Evolutionary conservation across 2,329 filamentous ascomycete genomes (phyloP), one percentile per base, ranked within the genome.

Genomic region (Magnaporthiopsis poae): DNA sequence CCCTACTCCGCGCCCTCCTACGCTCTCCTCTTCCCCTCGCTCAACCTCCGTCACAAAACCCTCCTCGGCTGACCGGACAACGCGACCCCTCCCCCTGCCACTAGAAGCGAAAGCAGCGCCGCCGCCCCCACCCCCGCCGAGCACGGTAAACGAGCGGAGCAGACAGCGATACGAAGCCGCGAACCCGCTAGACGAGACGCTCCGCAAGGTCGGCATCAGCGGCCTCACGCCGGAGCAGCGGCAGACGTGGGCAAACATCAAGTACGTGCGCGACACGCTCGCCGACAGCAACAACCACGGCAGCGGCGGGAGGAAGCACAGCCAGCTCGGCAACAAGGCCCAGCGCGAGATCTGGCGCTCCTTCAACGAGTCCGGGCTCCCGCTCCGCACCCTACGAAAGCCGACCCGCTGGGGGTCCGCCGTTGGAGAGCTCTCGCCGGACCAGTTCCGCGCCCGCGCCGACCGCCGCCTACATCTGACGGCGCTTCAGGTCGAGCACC

Each of bases 301-400:
- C 39, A 64, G 35, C 56, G 66, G 69, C 39, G 64, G 68, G 56
- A 65, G 63, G 60, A 33, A 60, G 31, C 9, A 25, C 13, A 33
- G 60, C 31, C 70, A 67, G 27, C 72, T 75, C 39, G 72, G 74
- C 1, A 77, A 78, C 73, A 85, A 85, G 74, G 75, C 80, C 33
- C 81, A 85, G 72, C 81, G 81, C 71, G 84, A 86, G 71, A 81
- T 84, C 72, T 87, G 84, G 84, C 84, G 84, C 74, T 76, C 78
- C 62, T 77, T 85, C 69, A 80, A 79, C 73, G 84, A 86, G 69
- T 78, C 82, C 63, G 79, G 75, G 66, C 76, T 85, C 18, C 81
- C 84, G 5, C 75, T 82, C 64, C 81, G 84, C 56, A 75, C 76
- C 33, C 75, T 82, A 25, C 67, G 66, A 18, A 67, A 62, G 66